Evolutionary conservation across 805 yeast species (phyloP), one percentile per base, ranked within the genome.

Genomic region (Cyberlindnera mycetangii): DNA sequence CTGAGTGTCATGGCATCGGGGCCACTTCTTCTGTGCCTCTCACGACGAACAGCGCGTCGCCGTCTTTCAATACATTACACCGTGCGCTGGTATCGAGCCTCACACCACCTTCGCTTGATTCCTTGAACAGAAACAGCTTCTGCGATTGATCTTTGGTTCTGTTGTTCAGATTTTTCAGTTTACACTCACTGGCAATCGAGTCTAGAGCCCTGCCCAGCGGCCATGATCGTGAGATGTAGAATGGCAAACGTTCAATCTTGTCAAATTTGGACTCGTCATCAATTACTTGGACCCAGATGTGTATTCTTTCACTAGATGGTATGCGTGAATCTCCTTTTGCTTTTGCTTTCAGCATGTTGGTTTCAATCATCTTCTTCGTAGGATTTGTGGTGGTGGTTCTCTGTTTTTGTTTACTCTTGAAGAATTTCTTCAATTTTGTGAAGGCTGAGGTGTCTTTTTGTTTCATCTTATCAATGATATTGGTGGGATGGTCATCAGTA

Each of bases 131-230:
- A 17, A 49, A 52, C 18, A 59, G 28, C 33, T 45, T 50, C 37
- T 54, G 50, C 1, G 48, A 6, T 12, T 41, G 41, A n/a, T 59
- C 57, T 3, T 33, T 52, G 0, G 61, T 57, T 39, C 45, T 47
- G 37, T 58, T 58, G 37, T 59, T 59, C 15, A 50, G 18, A 38
- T 59, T 59, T 31, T 51, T 56, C 37, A 59, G 16, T 14, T 47
- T 44, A 28, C 57, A n/a, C 21, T 39, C 35, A 2, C 32, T 12
- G 1, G 62, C 55, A 4, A 58, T 48, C 5, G 53, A 49, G 27
- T 59, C 64, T 32, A 59, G 41, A 0, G 51, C 61, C 33, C 64
- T 43, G 1, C 64, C 64, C 8, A 59, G 4, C 10, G 64, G 61
- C 62, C 62, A 58, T 1, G 35, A 44, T 9, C 62, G 42, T 1